Evolutionary conservation across 1,284 basidiomycete species (phyloP).

Genomic region (Moesziomyces globuligerus): DNA sequence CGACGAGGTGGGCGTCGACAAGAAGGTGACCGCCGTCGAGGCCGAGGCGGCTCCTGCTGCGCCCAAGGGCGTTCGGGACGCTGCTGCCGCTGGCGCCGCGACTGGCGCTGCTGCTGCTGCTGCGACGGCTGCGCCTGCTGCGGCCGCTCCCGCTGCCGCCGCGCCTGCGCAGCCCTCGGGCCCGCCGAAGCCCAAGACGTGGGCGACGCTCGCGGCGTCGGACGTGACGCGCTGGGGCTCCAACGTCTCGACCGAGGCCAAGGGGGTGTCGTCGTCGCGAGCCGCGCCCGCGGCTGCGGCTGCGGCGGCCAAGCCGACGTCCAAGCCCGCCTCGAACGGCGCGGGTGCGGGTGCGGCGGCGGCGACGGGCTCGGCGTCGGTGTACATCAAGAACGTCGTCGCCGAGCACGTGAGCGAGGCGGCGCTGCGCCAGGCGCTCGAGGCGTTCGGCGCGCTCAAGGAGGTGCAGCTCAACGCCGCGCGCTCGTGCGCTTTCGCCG

Average conservation of each 20-base stretch:
- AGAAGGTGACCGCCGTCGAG: constrained; percentile 45
- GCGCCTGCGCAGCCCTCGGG: constrained; percentile 56
- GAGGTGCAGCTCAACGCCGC: constrained; percentile 86
- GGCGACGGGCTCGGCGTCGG: constrained; percentile 32
- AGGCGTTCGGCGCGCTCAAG: constrained; percentile 83
- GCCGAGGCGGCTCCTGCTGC: constrained; percentile 54
- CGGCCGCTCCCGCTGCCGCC: constrained; percentile 40
- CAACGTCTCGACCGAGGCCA: constrained; percentile 55
- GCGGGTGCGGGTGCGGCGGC: constrained; percentile 2
- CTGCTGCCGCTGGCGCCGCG: constrained; percentile 34
- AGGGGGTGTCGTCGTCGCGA: constrained; percentile 46
- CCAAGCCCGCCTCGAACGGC: constrained; percentile 7
- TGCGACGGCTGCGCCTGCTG: constrained; percentile 26
- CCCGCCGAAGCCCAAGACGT: constrained; percentile 64
- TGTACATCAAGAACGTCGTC: constrained; percentile 73
- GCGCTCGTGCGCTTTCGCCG: constrained; percentile 94
- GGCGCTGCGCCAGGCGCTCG: constrained; percentile 74
- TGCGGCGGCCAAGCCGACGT: constrained; percentile 9
- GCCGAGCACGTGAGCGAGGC: constrained; percentile 77
- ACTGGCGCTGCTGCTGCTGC: constrained; percentile 66
- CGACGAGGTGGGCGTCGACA: constrained; percentile 58
- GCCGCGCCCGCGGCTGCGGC: constrained; percentile 35
- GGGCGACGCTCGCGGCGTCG: constrained; percentile 65
- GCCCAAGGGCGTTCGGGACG: constrained; percentile 27
- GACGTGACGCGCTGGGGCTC: constrained; percentile 62